These are phyloP conservation scores for Melampsora americana DNA, from an alignment of 1,284 basidiomycete genomes.

Conservation along the genomic window DNA sequence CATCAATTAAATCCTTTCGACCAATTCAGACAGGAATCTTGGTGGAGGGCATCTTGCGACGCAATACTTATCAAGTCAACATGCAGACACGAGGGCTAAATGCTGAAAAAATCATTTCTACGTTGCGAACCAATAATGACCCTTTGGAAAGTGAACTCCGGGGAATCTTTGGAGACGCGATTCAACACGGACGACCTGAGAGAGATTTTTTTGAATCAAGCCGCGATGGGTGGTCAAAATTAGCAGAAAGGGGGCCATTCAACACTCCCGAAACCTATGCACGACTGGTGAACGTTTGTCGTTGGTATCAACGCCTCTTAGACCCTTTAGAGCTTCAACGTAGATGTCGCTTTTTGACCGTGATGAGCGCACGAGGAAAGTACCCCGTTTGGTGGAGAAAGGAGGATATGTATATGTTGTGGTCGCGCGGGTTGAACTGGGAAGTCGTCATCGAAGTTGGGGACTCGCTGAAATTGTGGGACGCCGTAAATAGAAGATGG, in stretches of 20 bases:
- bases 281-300: conserved; percentile 1
- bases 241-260: background rate
- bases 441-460: background rate
- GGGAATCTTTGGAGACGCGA: background rate
- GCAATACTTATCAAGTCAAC: conserved; percentile 3
- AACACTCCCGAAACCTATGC: background rate
- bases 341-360: background rate
- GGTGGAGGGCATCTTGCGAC: background rate
- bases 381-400: background rate
- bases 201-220: background rate
- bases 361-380: background rate
- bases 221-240: background rate
- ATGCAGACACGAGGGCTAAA: background rate
- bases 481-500: background rate
- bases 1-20: background rate
- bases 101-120: background rate
- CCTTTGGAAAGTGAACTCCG: background rate
- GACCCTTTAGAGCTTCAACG: background rate
- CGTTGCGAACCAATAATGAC: background rate
- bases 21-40: background rate
- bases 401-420: conserved; percentile 1
- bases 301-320: background rate
- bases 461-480: background rate
- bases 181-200: background rate
- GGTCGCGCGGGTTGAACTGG: background rate